Evolutionary conservation across 2,329 filamentous ascomycete species (phyloP), one percentile per base, ranked within the genome.

Genomic region (Fusarium pseudoanthophilum): DNA sequence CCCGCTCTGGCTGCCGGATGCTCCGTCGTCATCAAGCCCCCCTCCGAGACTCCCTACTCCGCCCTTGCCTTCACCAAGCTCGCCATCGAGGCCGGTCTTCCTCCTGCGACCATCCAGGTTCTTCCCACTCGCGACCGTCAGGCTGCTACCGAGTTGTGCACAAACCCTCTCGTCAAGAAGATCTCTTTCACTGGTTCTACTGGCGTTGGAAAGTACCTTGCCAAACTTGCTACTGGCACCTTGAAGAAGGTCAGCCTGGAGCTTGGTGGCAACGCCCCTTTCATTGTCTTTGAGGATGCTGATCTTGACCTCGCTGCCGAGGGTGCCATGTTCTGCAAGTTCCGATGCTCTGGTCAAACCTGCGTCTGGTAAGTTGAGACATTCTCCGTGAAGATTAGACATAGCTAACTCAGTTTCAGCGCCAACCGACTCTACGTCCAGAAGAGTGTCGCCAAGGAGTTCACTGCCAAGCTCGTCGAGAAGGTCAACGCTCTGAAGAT

Each of bases 21-120:
- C 81, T 93, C 92, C 4, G 93, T 95, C 88, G 86, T 95, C 30
- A 87, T 89, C 34, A 93, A 93, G 83, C 91, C 92, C 6, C 91
- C 89, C 14, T 91, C 91, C 6, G 92, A 93, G 81, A 95, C 93
- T 6, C 93, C 93, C 1, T 89, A 93, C 79, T 93, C 92, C 42
- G 89, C 91, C 7, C 90, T 93, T 34, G 91, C 91, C 4, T 84
- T 95, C 24, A 91, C 91, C 6, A 88, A 92, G 77, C 87, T 95
- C 36, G 91, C 90, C 1, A 84, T 88, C 64, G 87, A 92, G 43
- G 93, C 93, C 1, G 94, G 94, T 3, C 92, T 95, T 49, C 93
- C 93, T 3, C 66, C 75, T 21, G 74, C 67, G 11, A 73, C 73
- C 32, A 75, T 80, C 56, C 75, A 81, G 36, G 77, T 80, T 28